A percentile compares a stretch with the other conserved stretches of the same genome.
Conservation (phyloP, 495 filamentous ascomycete genomes). For the Tuber microsphaerosporum region DNA sequence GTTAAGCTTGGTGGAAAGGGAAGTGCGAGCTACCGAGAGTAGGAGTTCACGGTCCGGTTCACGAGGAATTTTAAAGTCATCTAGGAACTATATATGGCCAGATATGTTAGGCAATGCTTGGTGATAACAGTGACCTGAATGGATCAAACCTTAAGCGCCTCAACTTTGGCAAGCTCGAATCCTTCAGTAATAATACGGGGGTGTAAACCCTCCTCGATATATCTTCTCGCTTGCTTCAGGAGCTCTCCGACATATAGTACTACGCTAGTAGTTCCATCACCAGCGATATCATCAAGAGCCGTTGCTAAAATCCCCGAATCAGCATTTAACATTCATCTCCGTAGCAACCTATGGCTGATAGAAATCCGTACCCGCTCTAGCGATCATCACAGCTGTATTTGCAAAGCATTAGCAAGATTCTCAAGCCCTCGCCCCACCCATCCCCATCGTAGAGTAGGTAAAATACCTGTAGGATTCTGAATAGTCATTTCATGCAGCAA, state of each 20-base stretch:
- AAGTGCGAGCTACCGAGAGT: slow-evolving; percentile 86
- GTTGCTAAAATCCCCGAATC: slow-evolving; percentile 53
- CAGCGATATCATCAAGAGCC: slow-evolving; percentile 95
- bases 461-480: slow-evolving; percentile 40
- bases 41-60: slow-evolving; percentile 90
- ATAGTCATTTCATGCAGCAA: slow-evolving; percentile 90
- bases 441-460: slow-evolving; percentile 47
- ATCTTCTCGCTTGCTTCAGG: slow-evolving; percentile 90
- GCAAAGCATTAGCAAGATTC: slow-evolving; percentile 5
- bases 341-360: not conserved
- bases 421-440: not conserved
- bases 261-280: slow-evolving; percentile 95
- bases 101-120: slow-evolving; percentile 23
- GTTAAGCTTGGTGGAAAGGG: slow-evolving; percentile 90
- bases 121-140: not conserved
- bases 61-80: slow-evolving; percentile 79
- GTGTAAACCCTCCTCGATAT: slow-evolving; percentile 90
- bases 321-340: not conserved
- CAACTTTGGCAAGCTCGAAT: slow-evolving; percentile 91
- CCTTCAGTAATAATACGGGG: slow-evolving; percentile 95
- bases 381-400: slow-evolving; percentile 95
- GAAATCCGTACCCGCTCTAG: slow-evolving; percentile 55
- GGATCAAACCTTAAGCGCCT: slow-evolving; percentile 69
- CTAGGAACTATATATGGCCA: slow-evolving; percentile 63
- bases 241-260: slow-evolving; percentile 93